A percentile compares a stretch with the other conserved stretches of the same genome.
These are phyloP conservation scores for Cladosporium velox DNA, from an alignment of 2,329 filamentous ascomycete genomes.

Conservation along the genomic window DNA sequence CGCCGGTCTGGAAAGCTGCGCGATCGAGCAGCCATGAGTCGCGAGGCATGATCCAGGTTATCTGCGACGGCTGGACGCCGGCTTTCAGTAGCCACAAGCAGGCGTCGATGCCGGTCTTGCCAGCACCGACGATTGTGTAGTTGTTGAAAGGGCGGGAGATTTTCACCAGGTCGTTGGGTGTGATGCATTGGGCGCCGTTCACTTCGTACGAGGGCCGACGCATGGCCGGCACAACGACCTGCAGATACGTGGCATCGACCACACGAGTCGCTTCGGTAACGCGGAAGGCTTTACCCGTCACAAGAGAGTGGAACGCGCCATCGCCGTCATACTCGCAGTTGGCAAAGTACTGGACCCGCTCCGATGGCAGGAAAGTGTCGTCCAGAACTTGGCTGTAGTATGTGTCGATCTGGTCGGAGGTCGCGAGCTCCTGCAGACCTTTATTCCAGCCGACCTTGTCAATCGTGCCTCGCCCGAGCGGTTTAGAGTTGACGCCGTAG, in stretches of 20 bases:
- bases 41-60: constrained; percentile 30
- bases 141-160: constrained; percentile 19
- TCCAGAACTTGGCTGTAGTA: constrained; percentile 27
- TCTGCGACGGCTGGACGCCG: constrained; percentile 20
- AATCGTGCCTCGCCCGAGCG: constrained; percentile 22
- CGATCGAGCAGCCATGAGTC: constrained; percentile 26
- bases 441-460: constrained; percentile 28
- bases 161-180: constrained; percentile 22
- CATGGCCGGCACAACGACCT: constrained; percentile 26
- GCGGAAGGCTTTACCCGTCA: constrained; percentile 22
- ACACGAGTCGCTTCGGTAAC: constrained; percentile 22
- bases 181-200: constrained; percentile 14
- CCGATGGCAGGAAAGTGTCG: constrained; percentile 26
- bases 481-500: constrained; percentile 28
- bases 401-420: constrained; percentile 22
- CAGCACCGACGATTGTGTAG: constrained; percentile 27
- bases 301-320: constrained; percentile 20
- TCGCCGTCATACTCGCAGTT: constrained; percentile 25
- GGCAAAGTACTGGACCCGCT: constrained; percentile 25
- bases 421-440: constrained; percentile 25
- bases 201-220: constrained; percentile 24
- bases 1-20: constrained; percentile 21
- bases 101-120: constrained; percentile 29
- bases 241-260: constrained; percentile 28
- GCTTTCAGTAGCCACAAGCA: constrained; percentile 26